Evolutionary conservation across 768 basidiomycete species (phyloP), one percentile per base, ranked within the genome.

Genomic region (Termitomyces sp.): DNA sequence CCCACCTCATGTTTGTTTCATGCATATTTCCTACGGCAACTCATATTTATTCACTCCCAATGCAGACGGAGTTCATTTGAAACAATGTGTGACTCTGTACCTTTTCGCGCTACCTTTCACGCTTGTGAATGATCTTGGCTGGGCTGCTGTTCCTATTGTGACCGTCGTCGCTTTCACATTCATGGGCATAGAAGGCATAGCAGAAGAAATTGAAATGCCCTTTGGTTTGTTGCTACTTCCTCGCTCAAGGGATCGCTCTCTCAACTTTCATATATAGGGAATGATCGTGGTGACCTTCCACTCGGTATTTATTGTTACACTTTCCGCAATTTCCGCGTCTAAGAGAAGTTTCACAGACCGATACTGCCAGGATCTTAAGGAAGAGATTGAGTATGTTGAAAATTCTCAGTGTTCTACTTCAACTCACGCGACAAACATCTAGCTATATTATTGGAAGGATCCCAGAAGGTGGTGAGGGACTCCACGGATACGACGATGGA

Each of bases 151-250:
- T 10, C 90, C 89, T n/a, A 77, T 94, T 23, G 85, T 92, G 18
- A 93, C 91, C 20, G 82, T 89, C 13, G 87, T 94, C 27, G 85
- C 91, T 7, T 94, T 95, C 74, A 94, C 90, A 0, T 81, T 97
- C 50, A 94, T 94, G 93, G 79, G 94, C 16, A 91, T 98, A 49
- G 94, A 97, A 75, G 94, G 93, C 5, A 98, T 97, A 60, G 94
- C 95, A 0, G 88, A 95, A 56, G 86, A 93, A 69, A 93, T 96
- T 60, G 94, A 97, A 69, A 89, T 90, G 86, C 95, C 95, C 0
- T 97, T 97, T 61, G 94, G 93, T 87, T 57, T 44, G 76, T 68
- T 23, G 42, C 22, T 25, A 43, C 20, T 51, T 27, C 45, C 32
- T 48, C n/a, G 7, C 32, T 29, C 25, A 7, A 47, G 18, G 16